Conservation (phyloP, 148 eudicot species). For the Vaccinium macrocarpon region DNA sequence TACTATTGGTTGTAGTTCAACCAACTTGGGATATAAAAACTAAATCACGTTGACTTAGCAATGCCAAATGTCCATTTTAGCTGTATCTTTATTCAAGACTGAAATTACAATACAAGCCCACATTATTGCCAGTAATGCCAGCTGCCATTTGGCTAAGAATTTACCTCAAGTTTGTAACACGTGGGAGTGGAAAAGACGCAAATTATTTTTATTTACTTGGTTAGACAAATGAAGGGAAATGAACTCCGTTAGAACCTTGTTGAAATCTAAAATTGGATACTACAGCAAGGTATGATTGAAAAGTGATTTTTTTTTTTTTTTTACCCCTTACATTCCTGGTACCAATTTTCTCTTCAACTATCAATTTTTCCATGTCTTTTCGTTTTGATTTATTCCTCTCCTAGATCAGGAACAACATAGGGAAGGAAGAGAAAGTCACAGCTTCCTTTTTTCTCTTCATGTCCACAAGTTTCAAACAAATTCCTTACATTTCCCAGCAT, state of each 20-base stretch:
- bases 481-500: neutral
- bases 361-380: neutral
- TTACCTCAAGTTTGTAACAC: neutral
- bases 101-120: neutral
- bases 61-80: too few relatives aligned
- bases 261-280: neutral
- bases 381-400: neutral
- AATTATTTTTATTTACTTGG: neutral
- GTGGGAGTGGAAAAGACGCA: neutral
- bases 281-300: neutral
- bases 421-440: neutral
- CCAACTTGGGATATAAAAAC: neutral
- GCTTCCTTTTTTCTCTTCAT: neutral
- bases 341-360: neutral
- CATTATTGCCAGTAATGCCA: neutral
- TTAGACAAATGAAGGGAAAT: neutral
- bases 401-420: neutral
- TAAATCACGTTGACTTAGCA: neutral
- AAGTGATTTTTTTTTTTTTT: neutral
- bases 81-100: too few relatives aligned
- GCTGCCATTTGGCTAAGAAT: neutral
- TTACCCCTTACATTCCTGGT: neutral
- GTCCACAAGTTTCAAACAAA: neutral
- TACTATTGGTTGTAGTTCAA: neutral
- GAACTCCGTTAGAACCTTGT: neutral